Percentiles rank a stretch among this genome's conserved stretches.
Evolutionary conservation across 257 asterid species (phyloP).

Genomic region (Phtheirospermum japonicum): DNA sequence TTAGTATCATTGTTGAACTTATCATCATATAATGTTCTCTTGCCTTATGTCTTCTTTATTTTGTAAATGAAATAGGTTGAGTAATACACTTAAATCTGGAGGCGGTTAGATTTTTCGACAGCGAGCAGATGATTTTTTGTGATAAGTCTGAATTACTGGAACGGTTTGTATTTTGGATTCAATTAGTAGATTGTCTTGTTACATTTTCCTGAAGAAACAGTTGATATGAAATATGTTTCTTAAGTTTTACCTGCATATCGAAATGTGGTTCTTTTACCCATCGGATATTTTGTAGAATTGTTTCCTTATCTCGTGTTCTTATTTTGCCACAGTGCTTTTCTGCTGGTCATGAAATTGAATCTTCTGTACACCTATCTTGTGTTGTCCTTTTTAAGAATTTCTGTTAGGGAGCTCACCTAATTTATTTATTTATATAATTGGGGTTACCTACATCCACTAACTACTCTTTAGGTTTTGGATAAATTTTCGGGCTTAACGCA

Average conservation of each 20-base stretch:
- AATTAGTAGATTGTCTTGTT: conserved; percentile 31
- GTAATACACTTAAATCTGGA: conserved; percentile 76
- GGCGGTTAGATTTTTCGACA: conserved; percentile 43
- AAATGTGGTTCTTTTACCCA: conserved; percentile 2
- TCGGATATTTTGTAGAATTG: neutral
- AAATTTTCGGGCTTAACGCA: too few relatives aligned
- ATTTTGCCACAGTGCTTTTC: neutral
- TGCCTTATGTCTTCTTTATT: conserved; percentile 9
- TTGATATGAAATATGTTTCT: conserved; percentile 31
- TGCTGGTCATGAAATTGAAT: too few relatives aligned
- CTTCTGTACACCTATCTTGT: too few relatives aligned
- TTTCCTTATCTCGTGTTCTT: neutral
- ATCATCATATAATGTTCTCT: neutral
- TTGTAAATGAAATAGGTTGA: conserved; percentile 53
- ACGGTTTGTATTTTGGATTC: conserved; percentile 30
- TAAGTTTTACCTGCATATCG: neutral
- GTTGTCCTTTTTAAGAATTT: too few relatives aligned
- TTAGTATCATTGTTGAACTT: neutral
- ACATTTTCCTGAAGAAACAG: conserved; percentile 3
- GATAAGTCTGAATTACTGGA: conserved; percentile 19
- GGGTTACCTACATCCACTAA: too few relatives aligned
- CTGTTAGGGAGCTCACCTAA: too few relatives aligned
- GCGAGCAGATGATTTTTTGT: conserved; percentile 24
- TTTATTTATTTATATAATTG: too few relatives aligned
- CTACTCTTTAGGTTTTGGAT: too few relatives aligned